A percentile compares a stretch with the other conserved stretches of the same genome.
Conservation (phyloP, 2,329 filamentous ascomycete genomes). For the Curvularia lunata region DNA sequence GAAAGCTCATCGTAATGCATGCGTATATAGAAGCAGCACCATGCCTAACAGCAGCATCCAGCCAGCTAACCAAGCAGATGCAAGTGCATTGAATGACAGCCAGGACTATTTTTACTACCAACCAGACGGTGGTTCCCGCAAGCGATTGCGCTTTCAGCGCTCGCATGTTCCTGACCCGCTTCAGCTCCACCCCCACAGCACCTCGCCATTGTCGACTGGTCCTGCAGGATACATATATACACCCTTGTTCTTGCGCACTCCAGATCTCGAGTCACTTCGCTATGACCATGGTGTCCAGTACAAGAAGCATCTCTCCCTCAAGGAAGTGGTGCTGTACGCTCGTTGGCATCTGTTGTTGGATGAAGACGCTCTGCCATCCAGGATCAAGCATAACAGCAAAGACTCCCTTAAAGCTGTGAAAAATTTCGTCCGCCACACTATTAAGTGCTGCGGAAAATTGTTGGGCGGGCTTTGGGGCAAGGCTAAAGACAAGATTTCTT, state of each 20-base stretch:
- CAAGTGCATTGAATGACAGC: not conserved
- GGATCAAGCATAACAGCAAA: not conserved
- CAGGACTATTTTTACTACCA: slow-evolving; percentile 4
- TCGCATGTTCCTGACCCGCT: not conserved
- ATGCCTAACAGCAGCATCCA: not conserved
- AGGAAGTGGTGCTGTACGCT: not conserved
- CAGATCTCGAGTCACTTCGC: slow-evolving; percentile 8
- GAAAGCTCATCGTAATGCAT: not conserved
- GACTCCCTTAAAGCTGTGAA: not conserved
- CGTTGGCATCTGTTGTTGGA: slow-evolving; percentile 4
- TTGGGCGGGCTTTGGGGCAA: not conserved
- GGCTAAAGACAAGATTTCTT: not conserved
- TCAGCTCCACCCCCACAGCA: not conserved
- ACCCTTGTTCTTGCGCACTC: not conserved
- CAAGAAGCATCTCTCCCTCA: not conserved
- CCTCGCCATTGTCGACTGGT: slow-evolving; percentile 1
- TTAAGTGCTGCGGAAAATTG: not conserved
- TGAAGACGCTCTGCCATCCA: slow-evolving; percentile 1
- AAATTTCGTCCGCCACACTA: not conserved
- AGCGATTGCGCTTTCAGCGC: not conserved
- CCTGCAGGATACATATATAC: slow-evolving; percentile 14
- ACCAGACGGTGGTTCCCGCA: not conserved
- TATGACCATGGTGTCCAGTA: slow-evolving; percentile 8
- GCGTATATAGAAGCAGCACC: not conserved
- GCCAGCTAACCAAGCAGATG: not conserved